Evolutionary conservation across 495 filamentous ascomycete species (phyloP).

Genomic region (Poronia punctata): DNA sequence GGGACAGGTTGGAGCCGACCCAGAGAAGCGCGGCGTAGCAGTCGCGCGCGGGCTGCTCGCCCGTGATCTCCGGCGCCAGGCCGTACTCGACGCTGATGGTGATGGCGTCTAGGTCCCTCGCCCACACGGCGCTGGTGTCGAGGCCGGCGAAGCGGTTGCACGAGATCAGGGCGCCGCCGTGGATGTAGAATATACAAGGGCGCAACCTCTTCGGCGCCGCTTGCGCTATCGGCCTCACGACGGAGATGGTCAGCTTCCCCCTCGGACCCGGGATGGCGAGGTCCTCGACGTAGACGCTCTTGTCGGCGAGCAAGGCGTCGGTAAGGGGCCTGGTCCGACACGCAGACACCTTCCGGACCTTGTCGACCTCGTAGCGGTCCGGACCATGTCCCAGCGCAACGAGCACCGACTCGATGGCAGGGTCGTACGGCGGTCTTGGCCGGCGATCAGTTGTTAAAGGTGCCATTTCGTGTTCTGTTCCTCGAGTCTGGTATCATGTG

Average conservation of each 20-base stretch:
- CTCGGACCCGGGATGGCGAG: slow-evolving; percentile 20
- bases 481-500: no score
- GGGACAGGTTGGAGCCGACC: slow-evolving; percentile 17
- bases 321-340: slow-evolving; percentile 23
- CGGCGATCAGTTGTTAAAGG: slow-evolving; percentile 21
- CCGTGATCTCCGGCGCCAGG: slow-evolving; percentile 26
- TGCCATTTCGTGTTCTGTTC: slow-evolving; percentile 12
- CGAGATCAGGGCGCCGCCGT: slow-evolving; percentile 24
- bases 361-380: slow-evolving; percentile 25
- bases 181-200: slow-evolving; percentile 26
- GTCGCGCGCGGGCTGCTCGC: slow-evolving; percentile 22
- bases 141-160: slow-evolving; percentile 26
- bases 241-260: slow-evolving; percentile 18
- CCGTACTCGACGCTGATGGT: slow-evolving; percentile 31
- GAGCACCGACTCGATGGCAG: slow-evolving; percentile 20
- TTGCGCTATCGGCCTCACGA: slow-evolving; percentile 19
- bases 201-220: slow-evolving; percentile 9
- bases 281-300: slow-evolving; percentile 22
- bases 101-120: slow-evolving; percentile 23
- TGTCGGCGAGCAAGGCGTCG: slow-evolving; percentile 21
- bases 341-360: slow-evolving; percentile 22
- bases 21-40: slow-evolving; percentile 24
- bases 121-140: slow-evolving; percentile 25
- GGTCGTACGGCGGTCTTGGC: slow-evolving; percentile 26
- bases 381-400: slow-evolving; percentile 18